Evolutionary conservation across 495 filamentous ascomycete species (phyloP).

Genomic region (Penicillium chermesinum): DNA sequence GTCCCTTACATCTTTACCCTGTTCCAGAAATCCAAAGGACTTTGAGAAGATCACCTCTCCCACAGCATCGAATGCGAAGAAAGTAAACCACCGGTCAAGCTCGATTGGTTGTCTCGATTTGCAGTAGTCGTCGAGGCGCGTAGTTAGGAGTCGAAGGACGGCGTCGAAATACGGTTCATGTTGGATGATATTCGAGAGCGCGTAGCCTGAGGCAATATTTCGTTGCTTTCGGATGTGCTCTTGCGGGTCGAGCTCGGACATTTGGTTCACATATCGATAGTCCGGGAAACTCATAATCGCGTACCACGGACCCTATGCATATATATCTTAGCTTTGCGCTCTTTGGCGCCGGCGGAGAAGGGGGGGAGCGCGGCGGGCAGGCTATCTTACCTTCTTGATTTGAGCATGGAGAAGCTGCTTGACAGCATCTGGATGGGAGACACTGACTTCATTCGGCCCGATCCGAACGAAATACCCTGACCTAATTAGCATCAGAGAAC

Average conservation of each 20-base stretch:
- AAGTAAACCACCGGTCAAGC: slow-evolving; percentile 42
- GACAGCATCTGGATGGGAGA: slow-evolving; percentile 42
- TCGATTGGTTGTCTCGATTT: slow-evolving; percentile 24
- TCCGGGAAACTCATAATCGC: slow-evolving; percentile 34
- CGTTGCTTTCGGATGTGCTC: slow-evolving; percentile 28
- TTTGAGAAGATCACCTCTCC: slow-evolving; percentile 39
- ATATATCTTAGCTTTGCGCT: no score
- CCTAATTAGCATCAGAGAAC: neutral
- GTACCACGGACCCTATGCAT: slow-evolving; percentile 30
- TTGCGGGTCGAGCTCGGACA: slow-evolving; percentile 36
- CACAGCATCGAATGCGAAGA: slow-evolving; percentile 44
- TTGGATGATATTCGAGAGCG: slow-evolving; percentile 37
- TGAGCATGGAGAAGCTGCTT: slow-evolving; percentile 25
- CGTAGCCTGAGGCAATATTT: slow-evolving; percentile 33
- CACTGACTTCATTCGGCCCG: slow-evolving; percentile 43
- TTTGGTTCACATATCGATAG: slow-evolving; percentile 38
- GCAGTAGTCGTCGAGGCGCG: slow-evolving; percentile 25
- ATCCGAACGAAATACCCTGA: slow-evolving; percentile 45
- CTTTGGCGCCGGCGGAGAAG: no score
- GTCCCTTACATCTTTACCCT: slow-evolving; percentile 36
- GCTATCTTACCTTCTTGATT: slow-evolving; percentile 23
- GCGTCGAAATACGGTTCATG: slow-evolving; percentile 35
- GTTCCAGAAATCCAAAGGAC: slow-evolving; percentile 38
- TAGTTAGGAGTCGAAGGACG: slow-evolving; percentile 25
- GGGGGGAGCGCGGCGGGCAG: no score